These are phyloP conservation scores for Leishmania braziliensis DNA, from an alignment of 208 protist genomes.

Conservation along the genomic window DNA sequence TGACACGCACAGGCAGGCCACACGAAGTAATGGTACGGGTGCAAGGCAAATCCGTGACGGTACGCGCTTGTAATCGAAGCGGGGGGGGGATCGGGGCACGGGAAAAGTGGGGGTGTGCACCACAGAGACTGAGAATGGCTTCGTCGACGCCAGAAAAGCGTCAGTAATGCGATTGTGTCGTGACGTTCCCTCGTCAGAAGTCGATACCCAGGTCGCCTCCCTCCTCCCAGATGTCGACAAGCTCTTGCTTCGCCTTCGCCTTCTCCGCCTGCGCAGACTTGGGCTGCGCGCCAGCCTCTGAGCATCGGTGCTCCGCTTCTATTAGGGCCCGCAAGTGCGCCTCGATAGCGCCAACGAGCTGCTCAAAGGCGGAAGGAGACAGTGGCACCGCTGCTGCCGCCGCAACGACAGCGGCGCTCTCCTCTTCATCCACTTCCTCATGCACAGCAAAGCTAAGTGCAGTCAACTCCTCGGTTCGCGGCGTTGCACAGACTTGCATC, in stretches of 20 bases:
- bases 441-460: not conserved
- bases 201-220: slow-evolving; percentile 34
- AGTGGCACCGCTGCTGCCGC: too few relatives aligned
- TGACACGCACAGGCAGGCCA: too few relatives aligned
- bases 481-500: not conserved
- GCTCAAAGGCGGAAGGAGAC: slow-evolving; percentile 14
- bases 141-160: not conserved
- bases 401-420: not conserved
- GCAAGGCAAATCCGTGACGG: not conserved
- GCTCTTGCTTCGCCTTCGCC: slow-evolving; percentile 21
- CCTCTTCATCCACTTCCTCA: slow-evolving; percentile 5
- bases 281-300: slow-evolving; percentile 43
- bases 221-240: slow-evolving; percentile 36
- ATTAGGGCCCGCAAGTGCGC: slow-evolving; percentile 39
- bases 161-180: not conserved
- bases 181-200: slow-evolving; percentile 18
- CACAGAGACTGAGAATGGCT: not conserved
- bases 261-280: slow-evolving; percentile 47
- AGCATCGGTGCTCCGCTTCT: slow-evolving; percentile 35
- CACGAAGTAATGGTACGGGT: not conserved
- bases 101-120: not conserved
- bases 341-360: slow-evolving; percentile 34
- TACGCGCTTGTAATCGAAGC: not conserved
- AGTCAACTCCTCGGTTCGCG: not conserved
- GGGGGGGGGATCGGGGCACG: not conserved